These are phyloP conservation scores for Acacia acuminata DNA, from an alignment of 306 rosid genomes.

Conservation along the genomic window DNA sequence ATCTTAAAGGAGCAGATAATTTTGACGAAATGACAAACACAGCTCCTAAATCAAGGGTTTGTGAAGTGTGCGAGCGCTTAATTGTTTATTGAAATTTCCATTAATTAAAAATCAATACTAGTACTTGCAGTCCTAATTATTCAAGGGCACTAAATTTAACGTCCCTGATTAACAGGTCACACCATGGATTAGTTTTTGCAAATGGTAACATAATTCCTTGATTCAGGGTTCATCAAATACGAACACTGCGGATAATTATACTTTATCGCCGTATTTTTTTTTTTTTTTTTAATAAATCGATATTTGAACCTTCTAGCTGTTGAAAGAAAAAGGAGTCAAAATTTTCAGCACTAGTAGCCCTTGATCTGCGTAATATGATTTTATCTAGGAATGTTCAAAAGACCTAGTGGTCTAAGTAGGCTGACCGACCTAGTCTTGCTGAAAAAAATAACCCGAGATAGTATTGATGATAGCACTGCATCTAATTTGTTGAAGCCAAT, in stretches of 20 bases:
- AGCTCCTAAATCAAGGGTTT: constrained; percentile 41
- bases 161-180: constrained; percentile 34
- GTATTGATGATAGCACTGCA: too few species aligned
- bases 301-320: background rate
- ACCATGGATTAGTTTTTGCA: constrained; percentile 22
- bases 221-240: background rate
- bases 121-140: too few species aligned
- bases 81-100: background rate
- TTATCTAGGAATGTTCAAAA: too few species aligned
- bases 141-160: constrained; percentile 31
- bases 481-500: too few species aligned
- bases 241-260: background rate
- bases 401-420: too few species aligned
- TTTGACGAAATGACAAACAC: constrained; percentile 47
- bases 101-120: constrained; percentile 12
- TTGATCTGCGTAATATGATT: too few species aligned
- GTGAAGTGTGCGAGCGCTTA: constrained; percentile 13
- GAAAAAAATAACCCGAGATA: too few species aligned
- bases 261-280: background rate
- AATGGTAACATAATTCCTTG: background rate
- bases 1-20: constrained; percentile 1
- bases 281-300: background rate
- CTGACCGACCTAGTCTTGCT: too few species aligned
- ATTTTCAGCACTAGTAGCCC: too few species aligned
- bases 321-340: too few species aligned